Evolutionary conservation across 768 basidiomycete species (phyloP).

Genomic region (Macrolepiota dolichaula): DNA sequence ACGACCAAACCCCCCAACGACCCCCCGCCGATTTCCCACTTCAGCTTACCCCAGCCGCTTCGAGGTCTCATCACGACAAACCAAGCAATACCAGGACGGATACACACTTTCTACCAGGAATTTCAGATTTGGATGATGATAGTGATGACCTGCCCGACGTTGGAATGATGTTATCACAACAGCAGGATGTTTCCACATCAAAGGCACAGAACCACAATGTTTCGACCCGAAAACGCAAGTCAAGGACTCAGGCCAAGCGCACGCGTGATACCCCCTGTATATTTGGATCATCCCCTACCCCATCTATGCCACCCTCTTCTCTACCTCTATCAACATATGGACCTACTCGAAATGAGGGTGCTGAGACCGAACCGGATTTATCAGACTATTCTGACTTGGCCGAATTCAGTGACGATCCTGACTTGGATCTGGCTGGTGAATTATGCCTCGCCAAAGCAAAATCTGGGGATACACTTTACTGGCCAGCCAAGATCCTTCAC

Average conservation of each 20-base stretch:
- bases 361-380: background rate
- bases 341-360: background rate
- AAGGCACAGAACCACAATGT: background rate
- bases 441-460: slow-evolving; percentile 51
- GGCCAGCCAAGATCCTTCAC: slow-evolving; percentile 62
- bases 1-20: background rate
- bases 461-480: slow-evolving; percentile 38
- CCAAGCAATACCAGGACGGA: background rate
- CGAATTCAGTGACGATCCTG: slow-evolving; percentile 1
- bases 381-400: background rate
- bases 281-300: background rate
- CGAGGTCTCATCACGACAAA: background rate
- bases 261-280: background rate
- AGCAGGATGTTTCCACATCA: background rate
- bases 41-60: background rate
- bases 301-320: background rate
- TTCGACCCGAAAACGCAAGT: background rate
- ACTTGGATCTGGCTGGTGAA: slow-evolving; percentile 40
- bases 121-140: slow-evolving; percentile 4
- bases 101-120: background rate
- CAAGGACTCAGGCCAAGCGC: background rate
- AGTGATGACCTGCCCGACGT: slow-evolving; percentile 46
- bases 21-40: slow-evolving; percentile 1
- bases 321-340: background rate
- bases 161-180: slow-evolving; percentile 18